Evolutionary conservation across 1,139 yeast genomes (phyloP), one percentile per base, ranked within the genome.

Genomic region (Lodderomyces pseudojiufengensis): DNA sequence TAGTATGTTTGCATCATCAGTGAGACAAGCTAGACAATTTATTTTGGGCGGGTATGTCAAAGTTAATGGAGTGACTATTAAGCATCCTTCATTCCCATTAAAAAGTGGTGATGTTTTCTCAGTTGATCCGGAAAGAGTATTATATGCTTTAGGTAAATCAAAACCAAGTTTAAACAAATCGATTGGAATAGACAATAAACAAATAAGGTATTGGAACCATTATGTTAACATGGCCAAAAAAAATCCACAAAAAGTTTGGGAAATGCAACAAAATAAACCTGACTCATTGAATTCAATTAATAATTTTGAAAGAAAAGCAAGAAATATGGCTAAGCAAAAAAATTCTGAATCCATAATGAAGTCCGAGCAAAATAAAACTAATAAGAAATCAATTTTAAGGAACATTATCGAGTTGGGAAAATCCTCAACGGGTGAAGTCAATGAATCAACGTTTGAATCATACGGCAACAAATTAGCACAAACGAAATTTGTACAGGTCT

Each of bases 11-110:
- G 96, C 98, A 4, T 78, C 95, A 5, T 85, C 95, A 6, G 78
- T 87, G 6, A 80, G 97, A 70, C 97, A 92, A 61, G 96, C 98
- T 2, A 78, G 96, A 48, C 90, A 85, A 56, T 88, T 84, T 52
- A 81, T 92, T 42, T 63, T 85, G 20, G 80, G 80, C 36, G 96
- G 96, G 1, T 73, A 82, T 48, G 98, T 92, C 12, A 67, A 71
- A 45, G 97, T 92, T 24, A 92, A 92, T 55, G 97, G 96, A 6
- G 76, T 78, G 15, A 57, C 69, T 14, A 82, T 90, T 43, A 78
- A 73, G 48, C 88, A 85, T 49, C 95, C 97, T 4, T 80, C 90
- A 3, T 90, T 73, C 57, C 78, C 83, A 5, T 70, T 92, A 50
- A 67, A 74, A 43, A 77, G 92, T 8, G 98, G 98, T 28, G 98